Conservation (phyloP, 1,284 basidiomycete species). For the Pseudozyma thailandica region DNA sequence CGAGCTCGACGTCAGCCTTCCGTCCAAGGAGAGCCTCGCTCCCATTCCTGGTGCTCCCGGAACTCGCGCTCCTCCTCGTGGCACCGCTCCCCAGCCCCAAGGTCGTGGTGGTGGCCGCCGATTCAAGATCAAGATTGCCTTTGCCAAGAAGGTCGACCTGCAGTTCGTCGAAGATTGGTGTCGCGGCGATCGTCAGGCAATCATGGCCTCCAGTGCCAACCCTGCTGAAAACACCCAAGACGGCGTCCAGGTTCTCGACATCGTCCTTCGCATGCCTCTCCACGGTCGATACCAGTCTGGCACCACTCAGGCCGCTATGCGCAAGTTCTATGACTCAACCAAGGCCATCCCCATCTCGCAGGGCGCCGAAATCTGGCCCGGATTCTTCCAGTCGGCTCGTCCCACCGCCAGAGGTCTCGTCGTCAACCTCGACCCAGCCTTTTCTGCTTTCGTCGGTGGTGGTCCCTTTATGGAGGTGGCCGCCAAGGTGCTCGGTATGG, state of each 20-base stretch:
- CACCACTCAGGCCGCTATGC: slow-evolving; percentile 29
- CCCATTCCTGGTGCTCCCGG: slow-evolving; percentile 20
- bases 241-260: slow-evolving; percentile 45
- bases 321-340: slow-evolving; percentile 52
- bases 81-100: slow-evolving; percentile 1
- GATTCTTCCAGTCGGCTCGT: slow-evolving; percentile 56
- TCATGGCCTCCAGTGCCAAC: slow-evolving; percentile 37
- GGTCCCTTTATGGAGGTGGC: slow-evolving; percentile 46
- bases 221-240: slow-evolving; percentile 29
- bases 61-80: slow-evolving; percentile 12
- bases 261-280: slow-evolving; percentile 25
- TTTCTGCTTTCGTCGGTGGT: slow-evolving; percentile 44
- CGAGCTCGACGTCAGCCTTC: slow-evolving; percentile 34
- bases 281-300: slow-evolving; percentile 27
- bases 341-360: slow-evolving; percentile 33
- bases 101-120: slow-evolving; percentile 14
- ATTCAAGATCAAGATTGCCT: slow-evolving; percentile 37
- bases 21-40: slow-evolving; percentile 25
- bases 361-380: slow-evolving; percentile 52
- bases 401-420: slow-evolving; percentile 51
- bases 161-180: slow-evolving; percentile 30
- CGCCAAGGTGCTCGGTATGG: slow-evolving; percentile 38
- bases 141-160: slow-evolving; percentile 34
- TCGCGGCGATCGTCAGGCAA: slow-evolving; percentile 30
- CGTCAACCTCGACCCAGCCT: slow-evolving; percentile 59